Evolutionary conservation across 768 basidiomycete species (phyloP).

Genomic region (Hericium rajendrae): DNA sequence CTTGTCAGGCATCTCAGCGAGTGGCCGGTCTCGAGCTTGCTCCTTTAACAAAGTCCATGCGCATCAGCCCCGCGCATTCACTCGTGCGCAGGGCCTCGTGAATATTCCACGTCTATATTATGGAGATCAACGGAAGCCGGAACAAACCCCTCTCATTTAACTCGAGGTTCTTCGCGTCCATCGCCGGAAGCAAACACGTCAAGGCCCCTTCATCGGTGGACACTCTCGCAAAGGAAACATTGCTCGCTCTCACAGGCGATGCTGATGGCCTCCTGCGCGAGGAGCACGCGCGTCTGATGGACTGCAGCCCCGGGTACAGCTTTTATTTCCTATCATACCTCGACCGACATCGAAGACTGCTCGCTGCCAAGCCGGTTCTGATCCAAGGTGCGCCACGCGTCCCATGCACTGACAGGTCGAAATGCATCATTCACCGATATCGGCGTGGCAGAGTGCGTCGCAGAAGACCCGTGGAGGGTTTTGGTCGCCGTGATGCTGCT

Average conservation of each 20-base stretch:
- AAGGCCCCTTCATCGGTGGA: neutral
- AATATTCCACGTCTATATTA: too few species aligned
- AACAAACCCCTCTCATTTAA: neutral
- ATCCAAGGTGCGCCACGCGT: conserved; percentile 17
- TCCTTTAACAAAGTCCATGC: too few species aligned
- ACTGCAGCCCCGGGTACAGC: conserved; percentile 10
- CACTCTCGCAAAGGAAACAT: neutral
- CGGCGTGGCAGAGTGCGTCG: conserved; percentile 33
- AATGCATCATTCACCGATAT: neutral
- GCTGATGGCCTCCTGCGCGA: neutral
- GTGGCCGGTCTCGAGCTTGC: too few species aligned
- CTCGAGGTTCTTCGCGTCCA: neutral
- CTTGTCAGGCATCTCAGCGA: too few species aligned
- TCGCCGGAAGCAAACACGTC: neutral
- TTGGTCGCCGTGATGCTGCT: conserved; percentile 58
- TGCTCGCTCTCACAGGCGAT: neutral
- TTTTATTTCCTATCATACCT: conserved; percentile 8
- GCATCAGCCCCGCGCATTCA: too few species aligned
- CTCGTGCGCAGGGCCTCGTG: too few species aligned
- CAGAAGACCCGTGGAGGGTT: conserved; percentile 58
- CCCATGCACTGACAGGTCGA: neutral
- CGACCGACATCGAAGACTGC: conserved; percentile 5
- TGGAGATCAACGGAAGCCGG: too few species aligned
- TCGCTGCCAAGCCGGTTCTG: conserved; percentile 19
- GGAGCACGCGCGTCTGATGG: conserved; percentile 6